Base-by-base conservation (phyloP, 208 protist genomes). In the Trypanosoma brucei region DNA sequence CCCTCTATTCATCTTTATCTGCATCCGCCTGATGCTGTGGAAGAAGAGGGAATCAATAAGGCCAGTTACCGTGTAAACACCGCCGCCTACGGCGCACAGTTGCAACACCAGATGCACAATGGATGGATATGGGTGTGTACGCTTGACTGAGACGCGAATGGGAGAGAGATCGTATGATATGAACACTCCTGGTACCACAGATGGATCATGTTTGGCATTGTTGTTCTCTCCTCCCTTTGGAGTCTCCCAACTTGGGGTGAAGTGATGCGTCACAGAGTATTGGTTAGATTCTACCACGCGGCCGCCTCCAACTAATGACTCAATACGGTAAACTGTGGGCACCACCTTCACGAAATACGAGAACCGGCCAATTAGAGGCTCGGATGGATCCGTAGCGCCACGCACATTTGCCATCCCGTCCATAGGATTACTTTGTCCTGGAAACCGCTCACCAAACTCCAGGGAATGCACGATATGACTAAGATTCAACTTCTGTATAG, bases 261-360 rank as follows among this genome's bases (percentile, higher is more conserved):
- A 90, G 67, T 93, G 81, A 40, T 92, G 83, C 35, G 91, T 96
- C 39, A 90, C 91, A 31, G 84, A 90, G 72, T 94, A 96, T 75
- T 96, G 91, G 63, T 89, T 94, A 2, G 91, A 85, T 38, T 84
- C 72, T 55, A 94, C 59, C 40, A 55, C 55, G 14, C 62, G 44
- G 9, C 62, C 58, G 38, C 70, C 50, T 0, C 76, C 70, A 6
- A 75, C 53, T 37, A 90, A n/a, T 3, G 77, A 79, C 36, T 55
- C 39, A n/a, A 49, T 39, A 55, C 90, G 72, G 68, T 86, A 92
- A n/a, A 70, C 75, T 11, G 84, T 92, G n/a, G 90, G 90, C 39
- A 93, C 83, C 14, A 95, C 66, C 65, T 94, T 93, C 42, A 93
- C 65, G 70, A 83, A 93, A 68, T 94, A 96, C 74, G 84, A 91